These are phyloP conservation scores for Peronospora destructor DNA, from an alignment of 352 stramenopile genomes.

Conservation along the genomic window DNA sequence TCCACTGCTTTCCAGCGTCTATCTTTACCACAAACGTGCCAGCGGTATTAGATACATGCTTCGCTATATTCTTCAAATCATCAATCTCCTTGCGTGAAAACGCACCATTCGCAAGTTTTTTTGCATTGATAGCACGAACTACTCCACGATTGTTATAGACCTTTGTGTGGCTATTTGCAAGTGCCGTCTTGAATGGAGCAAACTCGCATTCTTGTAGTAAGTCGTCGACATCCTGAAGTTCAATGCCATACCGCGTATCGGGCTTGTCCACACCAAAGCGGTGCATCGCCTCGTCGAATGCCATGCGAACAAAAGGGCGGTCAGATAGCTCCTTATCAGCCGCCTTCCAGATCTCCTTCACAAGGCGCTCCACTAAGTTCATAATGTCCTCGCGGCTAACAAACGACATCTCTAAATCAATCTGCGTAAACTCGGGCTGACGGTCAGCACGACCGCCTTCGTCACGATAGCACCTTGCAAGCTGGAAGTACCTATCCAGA, in stretches of 20 bases:
- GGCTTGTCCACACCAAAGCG: conserved; percentile 83
- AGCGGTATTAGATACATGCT: conserved; percentile 32
- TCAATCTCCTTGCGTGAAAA: conserved; percentile 77
- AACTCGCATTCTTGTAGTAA: conserved; percentile 38
- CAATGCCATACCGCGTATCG: conserved; percentile 70
- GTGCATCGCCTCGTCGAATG: conserved; percentile 70
- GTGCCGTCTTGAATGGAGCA: conserved; percentile 34
- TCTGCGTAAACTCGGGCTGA: conserved; percentile 88
- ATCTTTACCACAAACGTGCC: conserved; percentile 59
- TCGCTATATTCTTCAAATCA: conserved; percentile 47
- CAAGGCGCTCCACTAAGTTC: conserved; percentile 61
- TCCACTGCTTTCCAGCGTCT: conserved; percentile 50
- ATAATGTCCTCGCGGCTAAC: conserved; percentile 70
- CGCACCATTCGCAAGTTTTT: conserved; percentile 35
- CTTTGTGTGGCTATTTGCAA: conserved; percentile 18
- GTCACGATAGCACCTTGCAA: conserved; percentile 86
- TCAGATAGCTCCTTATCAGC: conserved; percentile 39
- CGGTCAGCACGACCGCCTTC: conserved; percentile 83
- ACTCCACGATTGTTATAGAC: conserved; percentile 28
- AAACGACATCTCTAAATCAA: conserved; percentile 89
- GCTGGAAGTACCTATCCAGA: conserved; percentile 85
- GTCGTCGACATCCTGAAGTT: conserved; percentile 54
- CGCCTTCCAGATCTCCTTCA: conserved; percentile 57
- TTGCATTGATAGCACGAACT: conserved; percentile 70
- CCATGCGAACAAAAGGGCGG: conserved; percentile 54